phyloP scores from a whole-genome alignment of 2,329 filamentous ascomycete species.

The Penicillium brasilianum region DNA sequence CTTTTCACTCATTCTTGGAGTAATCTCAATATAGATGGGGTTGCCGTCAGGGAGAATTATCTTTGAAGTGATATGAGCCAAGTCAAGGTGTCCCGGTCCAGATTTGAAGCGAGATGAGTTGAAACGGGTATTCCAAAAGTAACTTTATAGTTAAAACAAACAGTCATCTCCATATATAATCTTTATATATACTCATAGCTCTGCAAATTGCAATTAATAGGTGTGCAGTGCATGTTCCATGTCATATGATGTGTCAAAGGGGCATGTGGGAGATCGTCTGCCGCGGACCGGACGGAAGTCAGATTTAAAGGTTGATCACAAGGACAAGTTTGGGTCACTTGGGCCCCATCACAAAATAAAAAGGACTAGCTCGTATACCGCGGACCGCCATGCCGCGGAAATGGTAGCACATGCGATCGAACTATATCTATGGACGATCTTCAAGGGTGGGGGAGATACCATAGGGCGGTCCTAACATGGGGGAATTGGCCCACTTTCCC shows the following conservation, averaged over 20 bases:
- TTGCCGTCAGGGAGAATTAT: not conserved
- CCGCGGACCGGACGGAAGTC: not conserved
- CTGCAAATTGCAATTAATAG: not conserved
- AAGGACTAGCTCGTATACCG: not conserved
- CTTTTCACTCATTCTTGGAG: not conserved
- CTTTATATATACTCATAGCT: not conserved
- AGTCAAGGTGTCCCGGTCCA: not conserved
- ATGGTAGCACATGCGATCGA: not conserved
- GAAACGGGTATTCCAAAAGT: too few relatives aligned
- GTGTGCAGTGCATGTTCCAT: not conserved
- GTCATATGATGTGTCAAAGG: not conserved
- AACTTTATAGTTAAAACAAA: not conserved
- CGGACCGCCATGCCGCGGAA: not conserved
- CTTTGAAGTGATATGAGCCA: not conserved
- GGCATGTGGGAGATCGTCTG: not conserved
- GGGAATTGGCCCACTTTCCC: not conserved
- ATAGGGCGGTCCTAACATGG: not conserved
- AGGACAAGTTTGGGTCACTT: not conserved
- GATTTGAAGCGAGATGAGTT: not conserved
- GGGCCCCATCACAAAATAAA: not conserved
- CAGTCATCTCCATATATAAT: too few relatives aligned
- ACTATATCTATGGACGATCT: not conserved
- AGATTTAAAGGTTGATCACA: slow-evolving; percentile 1
- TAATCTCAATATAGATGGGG: not conserved
- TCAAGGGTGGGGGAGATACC: not conserved